Conservation (phyloP, 1,284 basidiomycete species). For the Trametes sp. region DNA sequence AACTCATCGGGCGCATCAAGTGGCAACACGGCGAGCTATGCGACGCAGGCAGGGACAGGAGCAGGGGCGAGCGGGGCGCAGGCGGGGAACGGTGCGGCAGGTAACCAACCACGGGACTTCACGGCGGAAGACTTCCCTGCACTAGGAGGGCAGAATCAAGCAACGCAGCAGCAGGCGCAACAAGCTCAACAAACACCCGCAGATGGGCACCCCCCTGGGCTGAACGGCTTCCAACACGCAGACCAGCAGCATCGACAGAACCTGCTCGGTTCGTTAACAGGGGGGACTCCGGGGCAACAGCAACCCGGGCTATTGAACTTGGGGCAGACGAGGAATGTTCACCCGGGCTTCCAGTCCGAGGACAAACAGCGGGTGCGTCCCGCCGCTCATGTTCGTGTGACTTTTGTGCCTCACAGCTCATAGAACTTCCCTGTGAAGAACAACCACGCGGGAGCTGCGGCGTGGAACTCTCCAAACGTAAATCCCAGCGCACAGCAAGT, state of each 20-base stretch:
- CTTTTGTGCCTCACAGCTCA: conserved; percentile 15
- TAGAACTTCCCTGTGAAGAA: conserved; percentile 67
- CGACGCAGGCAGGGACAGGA: conserved; percentile 74
- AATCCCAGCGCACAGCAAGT: conserved; percentile 45
- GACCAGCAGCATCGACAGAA: conserved; percentile 62
- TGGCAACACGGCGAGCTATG: conserved; percentile 69
- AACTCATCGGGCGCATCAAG: conserved; percentile 43
- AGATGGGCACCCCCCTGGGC: conserved; percentile 68
- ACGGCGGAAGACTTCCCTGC: conserved; percentile 85
- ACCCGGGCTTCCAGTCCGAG: conserved; percentile 69
- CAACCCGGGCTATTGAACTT: conserved; percentile 76
- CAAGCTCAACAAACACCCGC: conserved; percentile 44
- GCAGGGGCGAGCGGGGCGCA: conserved; percentile 48
- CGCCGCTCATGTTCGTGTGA: conserved; percentile 16
- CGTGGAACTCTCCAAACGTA: conserved; percentile 64
- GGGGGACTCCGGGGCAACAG: conserved; percentile 49
- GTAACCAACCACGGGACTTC: conserved; percentile 69
- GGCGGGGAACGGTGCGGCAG: conserved; percentile 45
- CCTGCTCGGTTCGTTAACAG: conserved; percentile 58
- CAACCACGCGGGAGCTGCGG: conserved; percentile 55
- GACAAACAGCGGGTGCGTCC: conserved; percentile 77
- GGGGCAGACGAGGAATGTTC: conserved; percentile 61
- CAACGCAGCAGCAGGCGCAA: conserved; percentile 45
- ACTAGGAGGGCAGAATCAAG: conserved; percentile 63
- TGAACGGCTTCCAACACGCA: conserved; percentile 70